Evolutionary conservation across 805 yeast genomes (phyloP), one percentile per base, ranked within the genome.

Genomic region (Yamadazyma nakazawae): DNA sequence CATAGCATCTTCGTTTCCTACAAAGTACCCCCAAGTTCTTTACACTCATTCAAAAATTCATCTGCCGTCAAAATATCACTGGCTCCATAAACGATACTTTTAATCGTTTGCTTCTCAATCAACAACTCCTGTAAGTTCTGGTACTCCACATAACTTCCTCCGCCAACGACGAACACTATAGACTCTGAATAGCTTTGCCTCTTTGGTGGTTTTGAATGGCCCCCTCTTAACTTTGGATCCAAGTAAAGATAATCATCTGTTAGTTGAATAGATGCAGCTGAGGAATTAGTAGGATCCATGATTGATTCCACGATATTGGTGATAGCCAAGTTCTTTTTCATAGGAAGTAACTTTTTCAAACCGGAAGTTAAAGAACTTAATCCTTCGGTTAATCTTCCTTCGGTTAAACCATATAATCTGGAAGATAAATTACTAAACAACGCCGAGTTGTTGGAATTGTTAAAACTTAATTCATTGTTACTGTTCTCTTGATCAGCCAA

Each of bases 91-190:
- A 86, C 79, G 28, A 94, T 86, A 31, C 72, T 71, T 60, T 80
- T 85, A 8, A 61, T 50, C 9, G 48, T n/a, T 35, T 74, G 70
- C 13, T 66, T 62, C 21, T 45, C 47, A 11, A 13, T 30, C 0
- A 81, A 80, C 95, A 96, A 91, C 64, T 91, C 96, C 64, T 88
- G 96, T 59, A 94, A 76, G 60, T 92, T 92, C 49, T 91, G 95
- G 62, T 92, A 94, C 68, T 94, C 99, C 52, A 88, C 70, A 62
- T 90, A 94, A 65, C 88, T 91, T 40, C 98, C 98, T 31, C 99
- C 99, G 21, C 99, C 99, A 46, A 94, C 91, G 43, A 91, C 88
- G 64, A 94, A 94, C 17, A 94, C 96, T 42, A 88, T 70, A 1
- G 95, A 81, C 54, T 89, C 94, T 49, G 81, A 82, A 63, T 88